These are phyloP conservation scores for Vigna mungo DNA, from an alignment of 306 rosid species.

Conservation along the genomic window DNA sequence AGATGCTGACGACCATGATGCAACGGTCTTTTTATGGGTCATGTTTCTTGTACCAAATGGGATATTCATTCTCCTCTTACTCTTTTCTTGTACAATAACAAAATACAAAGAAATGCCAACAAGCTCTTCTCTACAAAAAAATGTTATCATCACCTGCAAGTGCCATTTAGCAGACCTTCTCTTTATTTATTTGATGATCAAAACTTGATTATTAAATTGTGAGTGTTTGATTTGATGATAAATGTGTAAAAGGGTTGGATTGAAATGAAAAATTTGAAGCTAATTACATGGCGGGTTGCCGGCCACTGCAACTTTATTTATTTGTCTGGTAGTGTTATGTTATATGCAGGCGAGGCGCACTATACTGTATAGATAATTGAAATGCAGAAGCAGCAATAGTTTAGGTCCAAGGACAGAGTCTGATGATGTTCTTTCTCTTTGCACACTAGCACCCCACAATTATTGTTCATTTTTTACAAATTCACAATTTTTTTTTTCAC, in stretches of 20 bases:
- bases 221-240: background rate
- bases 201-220: too few species aligned
- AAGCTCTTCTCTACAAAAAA: slow-evolving; percentile 6
- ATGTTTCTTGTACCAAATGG: slow-evolving; percentile 25
- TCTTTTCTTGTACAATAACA: background rate
- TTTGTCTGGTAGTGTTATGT: slow-evolving; percentile 26
- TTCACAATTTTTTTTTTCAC: background rate
- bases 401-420: background rate
- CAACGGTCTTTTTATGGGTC: too few species aligned
- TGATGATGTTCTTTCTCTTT: slow-evolving; percentile 30
- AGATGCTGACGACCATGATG: slow-evolving; percentile 43
- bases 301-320: slow-evolving; percentile 49
- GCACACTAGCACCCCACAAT: background rate
- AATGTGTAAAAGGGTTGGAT: slow-evolving; percentile 11
- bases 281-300: slow-evolving; percentile 43
- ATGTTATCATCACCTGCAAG: slow-evolving; percentile 1
- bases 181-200: too few species aligned
- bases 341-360: slow-evolving; percentile 20
- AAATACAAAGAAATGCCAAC: slow-evolving; percentile 23
- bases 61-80: background rate
- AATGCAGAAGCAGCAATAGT: background rate
- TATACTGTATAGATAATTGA: slow-evolving; percentile 15
- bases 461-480: background rate
- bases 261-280: slow-evolving; percentile 21
- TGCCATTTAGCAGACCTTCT: slow-evolving; percentile 20